Percentiles rank a stretch among this genome's conserved stretches.
phyloP scores from a whole-genome alignment of 192 early-diverging fungal genomes.

The Podila epicladia region DNA sequence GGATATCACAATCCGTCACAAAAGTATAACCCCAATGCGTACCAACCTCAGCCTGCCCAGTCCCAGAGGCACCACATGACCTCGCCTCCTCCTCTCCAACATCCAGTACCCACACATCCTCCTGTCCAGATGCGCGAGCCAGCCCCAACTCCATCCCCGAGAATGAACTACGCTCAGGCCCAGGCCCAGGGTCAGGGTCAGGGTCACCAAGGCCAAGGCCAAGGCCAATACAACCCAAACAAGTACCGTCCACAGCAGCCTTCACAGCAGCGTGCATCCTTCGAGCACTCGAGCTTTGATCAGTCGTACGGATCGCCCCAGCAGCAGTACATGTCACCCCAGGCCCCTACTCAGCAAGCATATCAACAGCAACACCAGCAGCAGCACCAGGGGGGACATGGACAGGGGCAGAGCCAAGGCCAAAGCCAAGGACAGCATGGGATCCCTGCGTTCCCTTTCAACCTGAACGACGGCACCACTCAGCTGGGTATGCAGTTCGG shows the following conservation, averaged over 20 bases:
- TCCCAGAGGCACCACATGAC: conserved; percentile 21
- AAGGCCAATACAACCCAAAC: conserved; percentile 24
- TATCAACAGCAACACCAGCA: conserved; percentile 36
- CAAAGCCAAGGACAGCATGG: conserved; percentile 13
- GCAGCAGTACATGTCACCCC: conserved; percentile 39
- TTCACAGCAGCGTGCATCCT: conserved; percentile 9
- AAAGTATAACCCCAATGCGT: conserved; percentile 43
- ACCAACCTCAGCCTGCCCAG: conserved; percentile 33
- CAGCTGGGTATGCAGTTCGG: conserved; percentile 98
- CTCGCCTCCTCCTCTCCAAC: conserved; percentile 68
- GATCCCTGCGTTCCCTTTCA: conserved; percentile 58
- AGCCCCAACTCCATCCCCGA: conserved; percentile 55
- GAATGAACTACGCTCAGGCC: conserved; percentile 45
- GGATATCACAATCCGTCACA: conserved; percentile 21
- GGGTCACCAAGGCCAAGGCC: neutral
- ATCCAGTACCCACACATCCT: conserved; percentile 69
- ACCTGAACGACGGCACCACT: conserved; percentile 75
- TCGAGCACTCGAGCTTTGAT: conserved; percentile 24
- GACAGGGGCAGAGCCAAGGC: neutral
- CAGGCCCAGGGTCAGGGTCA: conserved; percentile 22
- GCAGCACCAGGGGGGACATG: conserved; percentile 5
- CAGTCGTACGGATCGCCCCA: conserved; percentile 32
- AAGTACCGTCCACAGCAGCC: conserved; percentile 47
- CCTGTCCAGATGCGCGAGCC: conserved; percentile 64
- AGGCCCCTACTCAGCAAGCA: conserved; percentile 25